Percentiles rank a stretch among this genome's conserved stretches.
These are phyloP conservation scores for Saposhnikovia divaricata DNA, from an alignment of 129 eudicot species.

Conservation along the genomic window DNA sequence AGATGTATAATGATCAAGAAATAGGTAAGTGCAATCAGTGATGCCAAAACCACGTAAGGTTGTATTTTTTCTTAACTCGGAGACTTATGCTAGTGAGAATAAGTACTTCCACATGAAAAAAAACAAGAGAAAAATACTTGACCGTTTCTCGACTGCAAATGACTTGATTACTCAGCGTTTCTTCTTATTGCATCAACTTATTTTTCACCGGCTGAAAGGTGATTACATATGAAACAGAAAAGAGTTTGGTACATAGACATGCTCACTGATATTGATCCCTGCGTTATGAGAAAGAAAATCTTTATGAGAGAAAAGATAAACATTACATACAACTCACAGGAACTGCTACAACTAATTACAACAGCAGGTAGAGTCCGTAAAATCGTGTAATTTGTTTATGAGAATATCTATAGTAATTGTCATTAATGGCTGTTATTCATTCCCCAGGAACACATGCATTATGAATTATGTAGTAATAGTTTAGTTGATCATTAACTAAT, in stretches of 20 bases:
- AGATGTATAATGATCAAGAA: neutral
- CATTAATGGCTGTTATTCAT: neutral
- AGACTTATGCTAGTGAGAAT: neutral
- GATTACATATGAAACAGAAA: conserved; percentile 82
- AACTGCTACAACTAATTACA: neutral
- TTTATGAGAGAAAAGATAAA: neutral
- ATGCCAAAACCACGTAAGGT: neutral
- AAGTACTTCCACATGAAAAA: neutral
- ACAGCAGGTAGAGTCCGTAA: neutral
- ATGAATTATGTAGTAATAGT: no score
- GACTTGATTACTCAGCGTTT: conserved; percentile 41
- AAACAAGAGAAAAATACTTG: neutral
- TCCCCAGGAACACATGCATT: neutral
- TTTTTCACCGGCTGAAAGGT: conserved; percentile 83
- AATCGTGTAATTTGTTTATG: no score
- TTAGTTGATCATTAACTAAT: no score
- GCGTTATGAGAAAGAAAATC: conserved; percentile 4
- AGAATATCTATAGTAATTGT: no score
- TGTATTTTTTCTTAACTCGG: neutral
- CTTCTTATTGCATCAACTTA: conserved; percentile 62
- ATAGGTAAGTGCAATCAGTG: neutral
- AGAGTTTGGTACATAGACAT: conserved; percentile 93
- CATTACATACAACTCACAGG: neutral
- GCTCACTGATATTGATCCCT: conserved; percentile 96
- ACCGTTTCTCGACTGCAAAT: neutral